Evolutionary conservation across 306 rosid species (phyloP).

Genomic region (Trifolium fragiferum): DNA sequence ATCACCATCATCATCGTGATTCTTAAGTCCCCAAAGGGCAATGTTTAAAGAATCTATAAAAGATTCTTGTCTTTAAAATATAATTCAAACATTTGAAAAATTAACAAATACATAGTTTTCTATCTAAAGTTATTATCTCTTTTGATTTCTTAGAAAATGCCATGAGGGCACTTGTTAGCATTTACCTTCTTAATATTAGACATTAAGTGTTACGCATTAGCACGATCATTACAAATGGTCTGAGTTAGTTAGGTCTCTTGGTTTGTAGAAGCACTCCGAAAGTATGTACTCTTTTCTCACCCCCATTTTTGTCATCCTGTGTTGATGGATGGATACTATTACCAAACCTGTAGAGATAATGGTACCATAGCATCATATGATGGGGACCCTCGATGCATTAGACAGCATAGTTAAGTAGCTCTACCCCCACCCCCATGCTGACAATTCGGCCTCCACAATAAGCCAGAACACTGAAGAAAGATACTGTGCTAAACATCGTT

Average conservation of each 20-base stretch:
- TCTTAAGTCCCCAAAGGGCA: no score
- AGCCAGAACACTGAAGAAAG: constrained; percentile 36
- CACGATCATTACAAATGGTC: constrained; percentile 37
- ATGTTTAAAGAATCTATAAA: no score
- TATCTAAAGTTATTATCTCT: no score
- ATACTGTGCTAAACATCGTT: not conserved
- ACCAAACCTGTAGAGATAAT: constrained; percentile 49
- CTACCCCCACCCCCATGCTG: constrained; percentile 36
- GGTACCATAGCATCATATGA: not conserved
- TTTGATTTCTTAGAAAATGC: no score
- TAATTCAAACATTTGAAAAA: no score
- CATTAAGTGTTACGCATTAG: not conserved
- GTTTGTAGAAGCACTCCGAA: constrained; percentile 53
- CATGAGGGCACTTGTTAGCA: no score
- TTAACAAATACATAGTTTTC: no score
- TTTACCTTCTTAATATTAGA: not conserved
- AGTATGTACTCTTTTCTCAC: constrained; percentile 50
- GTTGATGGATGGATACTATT: constrained; percentile 52
- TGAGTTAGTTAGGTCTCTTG: constrained; percentile 55
- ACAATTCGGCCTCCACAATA: constrained; percentile 37
- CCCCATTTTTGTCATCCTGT: constrained; percentile 49
- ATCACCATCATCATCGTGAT: not conserved
- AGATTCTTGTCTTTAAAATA: no score
- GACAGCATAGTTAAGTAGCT: not conserved
- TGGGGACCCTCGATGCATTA: constrained; percentile 45